A percentile compares a stretch with the other conserved stretches of the same genome.
phyloP scores from a whole-genome alignment of 2,329 filamentous ascomycete genomes.

The Neofusicoccum sp. region DNA sequence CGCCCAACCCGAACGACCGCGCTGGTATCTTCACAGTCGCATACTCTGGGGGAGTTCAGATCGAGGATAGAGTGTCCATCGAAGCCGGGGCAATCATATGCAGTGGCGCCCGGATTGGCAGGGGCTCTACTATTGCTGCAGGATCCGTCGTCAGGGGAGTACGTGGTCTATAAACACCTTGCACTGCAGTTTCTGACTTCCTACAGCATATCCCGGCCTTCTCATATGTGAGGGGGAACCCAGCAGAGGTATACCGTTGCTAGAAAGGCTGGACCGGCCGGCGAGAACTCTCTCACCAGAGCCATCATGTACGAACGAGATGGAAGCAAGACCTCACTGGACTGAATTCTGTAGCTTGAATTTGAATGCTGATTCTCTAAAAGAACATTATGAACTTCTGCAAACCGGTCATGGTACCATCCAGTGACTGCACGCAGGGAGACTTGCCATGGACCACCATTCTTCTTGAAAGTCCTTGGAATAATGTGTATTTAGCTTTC shows the following conservation, averaged over 20 bases:
- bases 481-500: no score
- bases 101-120: slow-evolving; percentile 56
- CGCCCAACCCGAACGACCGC: slow-evolving; percentile 72
- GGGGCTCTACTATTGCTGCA: slow-evolving; percentile 56
- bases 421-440: background rate
- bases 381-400: background rate
- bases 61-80: slow-evolving; percentile 73
- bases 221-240: background rate
- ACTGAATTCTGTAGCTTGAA: background rate
- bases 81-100: slow-evolving; percentile 64
- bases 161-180: no score
- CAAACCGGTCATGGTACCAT: background rate
- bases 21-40: slow-evolving; percentile 74
- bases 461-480: no score
- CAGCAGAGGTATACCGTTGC: background rate
- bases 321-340: background rate
- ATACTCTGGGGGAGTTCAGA: slow-evolving; percentile 70
- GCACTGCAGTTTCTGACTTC: no score
- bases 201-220: background rate
- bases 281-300: background rate
- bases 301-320: no score
- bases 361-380: background rate
- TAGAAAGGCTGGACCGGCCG: background rate
- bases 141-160: slow-evolving; percentile 58
- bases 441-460: no score